A percentile compares a stretch with the other conserved stretches of the same genome.
Evolutionary conservation across 2,329 filamentous ascomycete genomes (phyloP).

Genomic region (Arthroderma uncinatum): DNA sequence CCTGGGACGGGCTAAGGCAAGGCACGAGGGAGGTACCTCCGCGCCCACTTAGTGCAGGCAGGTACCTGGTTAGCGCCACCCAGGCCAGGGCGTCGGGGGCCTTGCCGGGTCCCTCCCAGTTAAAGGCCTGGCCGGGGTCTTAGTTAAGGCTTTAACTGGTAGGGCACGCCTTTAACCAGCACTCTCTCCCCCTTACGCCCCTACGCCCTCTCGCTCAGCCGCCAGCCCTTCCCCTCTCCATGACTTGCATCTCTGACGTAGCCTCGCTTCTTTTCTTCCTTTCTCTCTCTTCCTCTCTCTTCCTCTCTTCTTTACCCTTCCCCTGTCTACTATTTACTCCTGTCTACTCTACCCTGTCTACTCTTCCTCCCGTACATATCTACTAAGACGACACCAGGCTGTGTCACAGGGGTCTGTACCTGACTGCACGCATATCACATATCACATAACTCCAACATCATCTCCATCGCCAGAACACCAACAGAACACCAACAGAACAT

Average conservation of each 20-base stretch:
- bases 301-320: neutral
- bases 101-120: neutral
- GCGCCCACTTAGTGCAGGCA: neutral
- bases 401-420: too few species aligned
- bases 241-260: neutral
- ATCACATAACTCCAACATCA: neutral
- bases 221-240: neutral
- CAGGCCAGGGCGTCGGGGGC: too few species aligned
- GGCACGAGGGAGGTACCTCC: neutral
- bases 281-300: neutral
- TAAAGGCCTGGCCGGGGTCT: too few species aligned
- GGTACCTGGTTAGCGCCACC: neutral
- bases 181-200: too few species aligned
- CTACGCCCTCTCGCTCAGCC: neutral
- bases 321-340: neutral
- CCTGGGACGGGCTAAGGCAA: neutral
- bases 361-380: too few species aligned
- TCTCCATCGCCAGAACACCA: too few species aligned
- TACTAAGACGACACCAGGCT: too few species aligned
- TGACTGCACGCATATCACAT: neutral
- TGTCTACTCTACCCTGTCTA: neutral
- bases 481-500: too few species aligned
- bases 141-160: too few species aligned
- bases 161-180: too few species aligned
- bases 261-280: neutral